Base-by-base conservation (phyloP, 495 filamentous ascomycete species). In the Hypoxylon trugodes region DNA sequence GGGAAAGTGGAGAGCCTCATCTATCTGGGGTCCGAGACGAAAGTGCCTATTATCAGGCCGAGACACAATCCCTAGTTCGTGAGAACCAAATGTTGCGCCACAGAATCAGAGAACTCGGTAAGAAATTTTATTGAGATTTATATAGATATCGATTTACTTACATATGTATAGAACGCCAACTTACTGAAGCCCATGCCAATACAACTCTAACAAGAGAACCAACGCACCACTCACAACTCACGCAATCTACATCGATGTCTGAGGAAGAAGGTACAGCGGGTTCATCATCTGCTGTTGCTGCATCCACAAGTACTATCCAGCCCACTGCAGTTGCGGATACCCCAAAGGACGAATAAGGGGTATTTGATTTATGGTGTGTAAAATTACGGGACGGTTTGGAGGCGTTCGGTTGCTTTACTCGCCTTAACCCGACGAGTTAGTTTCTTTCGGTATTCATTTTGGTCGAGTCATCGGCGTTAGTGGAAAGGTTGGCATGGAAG, bases 41-140 rank as follows among this genome's bases (percentile, higher is more conserved):
- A 70, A 86, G 84, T 60, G 86, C 90, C 12, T 96, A 91, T 73
- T 96, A 96, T 61, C 92, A 97, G 73, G 91, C 93, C 2, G 95
- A 98, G 76, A 93, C 91, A 2, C 86, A 91, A 65, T 94, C 87
- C 79, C 77, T 98, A 61, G 82, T 85, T 15, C 81, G 95, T 37
- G 95, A 98, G 79, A 98, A 98, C 69, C 90, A 96, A 73, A 96
- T 98, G 89, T 78, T 98, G 53, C 87, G 87, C 49, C 82, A 87
- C 69, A 84, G 95, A 45, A 92, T 97, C 42, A 85, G 91, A 30
- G 94, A 97, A 69, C 78, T 98, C 10, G 90, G 89, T 87, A 77
- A 69, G 79, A 24, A 25, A 18, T 48, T 40, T 13, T 24, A 6
- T n/a, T 8, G 37, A 45, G 30, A 24, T 1, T 33, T 35, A 37